Evolutionary conservation across 73 alveolate genomes (phyloP).

Genomic region (Paramecium sexaurelia): DNA sequence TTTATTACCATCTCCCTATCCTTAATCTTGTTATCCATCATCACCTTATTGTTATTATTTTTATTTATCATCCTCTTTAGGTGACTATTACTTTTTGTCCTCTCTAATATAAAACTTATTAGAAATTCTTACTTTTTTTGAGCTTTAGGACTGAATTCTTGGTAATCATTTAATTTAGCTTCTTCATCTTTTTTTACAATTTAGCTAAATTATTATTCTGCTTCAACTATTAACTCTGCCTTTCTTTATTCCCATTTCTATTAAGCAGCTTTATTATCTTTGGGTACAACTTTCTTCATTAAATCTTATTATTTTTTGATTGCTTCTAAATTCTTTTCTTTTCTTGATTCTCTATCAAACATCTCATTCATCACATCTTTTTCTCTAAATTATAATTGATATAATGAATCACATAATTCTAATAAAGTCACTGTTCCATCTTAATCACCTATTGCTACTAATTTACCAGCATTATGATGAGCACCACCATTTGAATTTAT

Average conservation of each 20-base stretch:
- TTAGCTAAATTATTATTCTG: slow-evolving; percentile 27
- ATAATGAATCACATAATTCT: slow-evolving; percentile 85
- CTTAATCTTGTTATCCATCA: neutral
- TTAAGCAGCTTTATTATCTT: slow-evolving; percentile 55
- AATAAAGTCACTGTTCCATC: slow-evolving; percentile 95
- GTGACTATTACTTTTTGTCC: neutral
- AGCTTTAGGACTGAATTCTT: slow-evolving; percentile 79
- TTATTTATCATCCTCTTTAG: neutral
- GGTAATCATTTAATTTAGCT: slow-evolving; percentile 50
- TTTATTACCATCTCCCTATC: too few species aligned
- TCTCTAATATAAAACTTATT: neutral
- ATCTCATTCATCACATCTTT: slow-evolving; percentile 80
- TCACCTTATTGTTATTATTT: neutral
- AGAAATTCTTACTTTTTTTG: neutral
- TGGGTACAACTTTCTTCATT: slow-evolving; percentile 57
- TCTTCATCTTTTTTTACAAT: slow-evolving; percentile 42
- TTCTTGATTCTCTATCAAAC: slow-evolving; percentile 90
- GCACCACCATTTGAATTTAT: slow-evolving; percentile 69
- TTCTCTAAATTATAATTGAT: slow-evolving; percentile 79
- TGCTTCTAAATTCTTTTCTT: slow-evolving; percentile 89
- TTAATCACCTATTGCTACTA: slow-evolving; percentile 93
- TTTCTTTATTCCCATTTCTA: slow-evolving; percentile 70
- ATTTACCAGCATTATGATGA: slow-evolving; percentile 70
- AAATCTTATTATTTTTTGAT: slow-evolving; percentile 76
- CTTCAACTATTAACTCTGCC: slow-evolving; percentile 60